Percentiles rank a stretch among this genome's conserved stretches.
These are phyloP conservation scores for Arabis hirsuta DNA, from an alignment of 345 rosid genomes.

Conservation along the genomic window DNA sequence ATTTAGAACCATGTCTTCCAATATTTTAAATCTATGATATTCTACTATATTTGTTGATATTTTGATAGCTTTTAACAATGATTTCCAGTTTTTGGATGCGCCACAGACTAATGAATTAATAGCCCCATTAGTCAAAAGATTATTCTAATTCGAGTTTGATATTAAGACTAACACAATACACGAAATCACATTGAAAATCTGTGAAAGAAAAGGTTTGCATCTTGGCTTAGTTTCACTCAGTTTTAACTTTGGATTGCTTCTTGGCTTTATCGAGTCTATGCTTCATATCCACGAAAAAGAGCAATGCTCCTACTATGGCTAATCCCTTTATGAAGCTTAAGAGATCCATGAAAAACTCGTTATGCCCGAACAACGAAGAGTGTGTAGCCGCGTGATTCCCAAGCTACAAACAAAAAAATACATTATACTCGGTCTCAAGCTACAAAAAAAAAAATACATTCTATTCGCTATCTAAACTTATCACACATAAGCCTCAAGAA, in stretches of 20 bases:
- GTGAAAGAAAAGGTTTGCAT: background rate
- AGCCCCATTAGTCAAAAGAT: background rate
- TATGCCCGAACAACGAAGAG: slow-evolving; percentile 37
- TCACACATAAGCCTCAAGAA: slow-evolving; percentile 4
- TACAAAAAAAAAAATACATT: slow-evolving; percentile 17
- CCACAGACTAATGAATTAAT: no score
- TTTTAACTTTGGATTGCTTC: slow-evolving; percentile 41
- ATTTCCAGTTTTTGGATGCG: no score
- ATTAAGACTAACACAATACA: slow-evolving; percentile 8
- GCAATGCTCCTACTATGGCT: slow-evolving; percentile 42
- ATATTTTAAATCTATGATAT: no score
- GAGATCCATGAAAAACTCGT: slow-evolving; percentile 28
- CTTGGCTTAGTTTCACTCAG: slow-evolving; percentile 21
- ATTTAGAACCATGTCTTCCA: no score
- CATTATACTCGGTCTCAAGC: slow-evolving; percentile 21
- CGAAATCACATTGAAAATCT: background rate
- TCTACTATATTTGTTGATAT: no score
- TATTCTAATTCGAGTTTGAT: background rate
- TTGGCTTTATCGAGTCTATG: slow-evolving; percentile 40
- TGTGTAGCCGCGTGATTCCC: slow-evolving; percentile 24
- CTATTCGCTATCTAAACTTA: background rate
- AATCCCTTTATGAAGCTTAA: slow-evolving; percentile 39
- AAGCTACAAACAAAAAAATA: slow-evolving; percentile 31
- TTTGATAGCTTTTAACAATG: no score
- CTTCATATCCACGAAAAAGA: slow-evolving; percentile 40